A percentile compares a stretch with the other conserved stretches of the same genome.
These are phyloP conservation scores for Metarhizium brunneum DNA, from an alignment of 2,329 filamentous ascomycete genomes.

Conservation along the genomic window DNA sequence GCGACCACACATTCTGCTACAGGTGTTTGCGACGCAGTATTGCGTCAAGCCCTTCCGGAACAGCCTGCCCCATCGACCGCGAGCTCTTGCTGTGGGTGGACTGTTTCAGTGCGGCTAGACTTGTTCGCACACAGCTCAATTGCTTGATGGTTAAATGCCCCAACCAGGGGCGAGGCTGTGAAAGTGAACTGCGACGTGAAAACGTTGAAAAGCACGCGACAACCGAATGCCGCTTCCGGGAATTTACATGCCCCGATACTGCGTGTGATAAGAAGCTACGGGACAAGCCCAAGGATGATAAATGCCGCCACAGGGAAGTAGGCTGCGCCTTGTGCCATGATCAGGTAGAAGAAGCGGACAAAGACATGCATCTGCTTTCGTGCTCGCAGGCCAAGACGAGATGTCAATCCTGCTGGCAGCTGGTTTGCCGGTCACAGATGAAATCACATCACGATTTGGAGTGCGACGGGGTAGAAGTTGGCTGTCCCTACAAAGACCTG, in stretches of 20 bases:
- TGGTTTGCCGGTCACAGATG: constrained; percentile 35
- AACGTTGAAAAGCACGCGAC: constrained; percentile 46
- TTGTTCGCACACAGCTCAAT: constrained; percentile 53
- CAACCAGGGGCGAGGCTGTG: constrained; percentile 41
- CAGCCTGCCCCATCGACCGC: constrained; percentile 51
- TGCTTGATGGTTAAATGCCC: constrained; percentile 50
- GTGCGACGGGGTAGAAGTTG: constrained; percentile 41
- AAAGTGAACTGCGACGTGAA: constrained; percentile 39
- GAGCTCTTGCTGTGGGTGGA: constrained; percentile 29
- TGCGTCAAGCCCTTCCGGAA: constrained; percentile 28
- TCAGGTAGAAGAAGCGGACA: constrained; percentile 35
- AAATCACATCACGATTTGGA: constrained; percentile 35
- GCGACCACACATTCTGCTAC: constrained; percentile 57
- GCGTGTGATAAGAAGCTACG: constrained; percentile 42
- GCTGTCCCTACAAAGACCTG: constrained; percentile 33
- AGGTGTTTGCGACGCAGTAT: constrained; percentile 41
- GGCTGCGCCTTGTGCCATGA: constrained; percentile 46
- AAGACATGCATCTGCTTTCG: constrained; percentile 23
- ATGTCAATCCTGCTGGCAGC: constrained; percentile 40
- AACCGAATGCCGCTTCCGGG: constrained; percentile 45
- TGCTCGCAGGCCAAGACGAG: constrained; percentile 38
- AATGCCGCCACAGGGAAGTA: constrained; percentile 44
- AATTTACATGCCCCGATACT: constrained; percentile 45
- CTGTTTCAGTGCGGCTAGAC: constrained; percentile 31
- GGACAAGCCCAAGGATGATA: constrained; percentile 38